A percentile compares a stretch with the other conserved stretches of the same genome.
Evolutionary conservation across 2,329 filamentous ascomycete species (phyloP).

Genomic region (Penicillium sp.): DNA sequence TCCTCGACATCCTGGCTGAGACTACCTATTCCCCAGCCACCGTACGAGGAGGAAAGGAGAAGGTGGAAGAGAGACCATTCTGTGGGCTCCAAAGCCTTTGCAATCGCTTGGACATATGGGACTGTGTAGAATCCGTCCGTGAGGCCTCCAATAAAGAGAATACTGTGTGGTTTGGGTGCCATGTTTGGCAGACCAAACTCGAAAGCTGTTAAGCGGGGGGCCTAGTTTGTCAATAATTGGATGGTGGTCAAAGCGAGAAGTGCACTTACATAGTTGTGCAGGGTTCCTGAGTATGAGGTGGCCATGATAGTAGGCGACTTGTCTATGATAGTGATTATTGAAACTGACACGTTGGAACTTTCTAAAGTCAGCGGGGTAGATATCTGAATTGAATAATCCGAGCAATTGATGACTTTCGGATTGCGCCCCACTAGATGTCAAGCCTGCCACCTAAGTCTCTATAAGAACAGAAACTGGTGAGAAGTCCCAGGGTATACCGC

Average conservation of each 20-base stretch:
- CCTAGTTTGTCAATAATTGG: conserved; percentile 29
- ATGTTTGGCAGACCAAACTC: conserved; percentile 39
- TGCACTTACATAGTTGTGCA: conserved; percentile 44
- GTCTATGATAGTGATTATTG: neutral
- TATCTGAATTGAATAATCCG: neutral
- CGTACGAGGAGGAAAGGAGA: conserved; percentile 58
- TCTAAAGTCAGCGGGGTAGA: neutral
- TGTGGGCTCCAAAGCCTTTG: conserved; percentile 52
- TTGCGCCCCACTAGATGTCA: neutral
- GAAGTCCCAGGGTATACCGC: neutral
- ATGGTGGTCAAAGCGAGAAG: neutral
- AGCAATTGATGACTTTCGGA: neutral
- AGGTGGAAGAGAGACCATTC: conserved; percentile 60
- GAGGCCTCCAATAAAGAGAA: conserved; percentile 65
- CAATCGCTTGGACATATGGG: conserved; percentile 57
- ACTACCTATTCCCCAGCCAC: conserved; percentile 59
- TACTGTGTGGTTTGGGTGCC: conserved; percentile 48
- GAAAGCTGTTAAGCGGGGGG: conserved; percentile 46
- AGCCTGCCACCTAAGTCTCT: neutral
- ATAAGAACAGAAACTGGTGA: neutral
- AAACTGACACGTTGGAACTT: neutral
- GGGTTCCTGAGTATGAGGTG: conserved; percentile 35
- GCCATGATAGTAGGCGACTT: conserved; percentile 18
- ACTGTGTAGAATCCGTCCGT: conserved; percentile 62
- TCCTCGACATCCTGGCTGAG: conserved; percentile 61